A percentile compares a stretch with the other conserved stretches of the same genome.
Evolutionary conservation across 305 asterid species (phyloP).

Genomic region (Ilex paraguariensis): DNA sequence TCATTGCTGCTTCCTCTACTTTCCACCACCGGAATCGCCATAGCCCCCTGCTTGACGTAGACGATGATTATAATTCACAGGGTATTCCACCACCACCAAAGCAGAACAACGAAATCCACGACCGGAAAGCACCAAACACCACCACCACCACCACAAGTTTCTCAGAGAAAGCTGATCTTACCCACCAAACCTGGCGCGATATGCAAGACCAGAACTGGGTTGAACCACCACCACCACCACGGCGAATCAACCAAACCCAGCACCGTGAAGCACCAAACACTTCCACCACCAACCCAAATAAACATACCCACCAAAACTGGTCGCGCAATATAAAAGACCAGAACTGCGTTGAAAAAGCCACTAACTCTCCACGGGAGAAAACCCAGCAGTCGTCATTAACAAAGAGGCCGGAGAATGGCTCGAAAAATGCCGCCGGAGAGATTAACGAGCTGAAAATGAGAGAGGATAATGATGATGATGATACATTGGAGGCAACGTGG

Average conservation of each 20-base stretch:
- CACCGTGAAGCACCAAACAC: too few species aligned
- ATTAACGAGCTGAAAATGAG: too few species aligned
- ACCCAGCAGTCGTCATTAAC: background rate
- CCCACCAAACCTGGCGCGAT: too few species aligned
- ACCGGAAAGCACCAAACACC: too few species aligned
- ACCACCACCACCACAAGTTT: too few species aligned
- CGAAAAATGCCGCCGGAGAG: background rate
- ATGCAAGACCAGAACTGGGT: too few species aligned
- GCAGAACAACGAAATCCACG: too few species aligned
- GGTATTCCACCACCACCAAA: background rate
- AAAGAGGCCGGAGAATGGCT: background rate
- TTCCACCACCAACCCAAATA: too few species aligned
- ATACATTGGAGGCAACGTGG: background rate
- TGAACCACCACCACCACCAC: background rate
- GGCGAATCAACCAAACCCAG: too few species aligned
- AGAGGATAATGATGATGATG: background rate
- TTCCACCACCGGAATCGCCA: background rate
- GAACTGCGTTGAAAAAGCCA: background rate
- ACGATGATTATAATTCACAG: background rate
- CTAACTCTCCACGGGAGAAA: background rate
- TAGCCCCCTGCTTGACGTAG: background rate
- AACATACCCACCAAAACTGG: background rate
- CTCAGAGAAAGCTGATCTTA: too few species aligned
- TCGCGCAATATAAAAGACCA: background rate
- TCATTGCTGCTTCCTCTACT: background rate